phyloP scores from a whole-genome alignment of 805 yeast genomes.

The Lachancea meyersii region DNA sequence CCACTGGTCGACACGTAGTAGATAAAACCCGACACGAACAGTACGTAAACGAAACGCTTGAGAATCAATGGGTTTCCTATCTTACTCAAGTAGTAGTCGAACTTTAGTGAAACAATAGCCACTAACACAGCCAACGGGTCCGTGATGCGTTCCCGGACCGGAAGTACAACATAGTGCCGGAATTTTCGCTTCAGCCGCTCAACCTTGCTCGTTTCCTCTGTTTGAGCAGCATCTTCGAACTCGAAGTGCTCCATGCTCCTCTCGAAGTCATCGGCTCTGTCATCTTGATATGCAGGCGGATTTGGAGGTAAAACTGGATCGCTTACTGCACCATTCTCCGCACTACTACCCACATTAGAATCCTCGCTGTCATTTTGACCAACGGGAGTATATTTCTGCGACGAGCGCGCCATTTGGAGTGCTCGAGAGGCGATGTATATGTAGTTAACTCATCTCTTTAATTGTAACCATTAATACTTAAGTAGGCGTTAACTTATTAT shows the following conservation, averaged over 20 bases:
- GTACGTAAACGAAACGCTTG: constrained; percentile 66
- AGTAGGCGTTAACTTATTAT: too few species aligned
- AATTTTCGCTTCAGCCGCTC: constrained; percentile 20
- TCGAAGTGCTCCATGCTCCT: constrained; percentile 31
- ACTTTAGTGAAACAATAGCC: constrained; percentile 32
- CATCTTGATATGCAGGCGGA: constrained; percentile 24
- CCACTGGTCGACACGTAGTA: constrained; percentile 56
- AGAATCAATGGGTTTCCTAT: constrained; percentile 85
- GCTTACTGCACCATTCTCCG: constrained; percentile 5
- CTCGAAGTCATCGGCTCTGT: constrained; percentile 1
- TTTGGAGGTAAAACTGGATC: constrained; percentile 24
- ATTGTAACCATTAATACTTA: too few species aligned
- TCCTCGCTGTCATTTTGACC: constrained; percentile 14
- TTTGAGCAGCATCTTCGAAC: constrained; percentile 35
- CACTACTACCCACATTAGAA: neutral
- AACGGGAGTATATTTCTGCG: constrained; percentile 14
- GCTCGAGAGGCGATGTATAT: neutral
- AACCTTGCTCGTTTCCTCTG: constrained; percentile 11
- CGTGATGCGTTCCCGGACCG: constrained; percentile 36
- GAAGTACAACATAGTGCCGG: constrained; percentile 32
- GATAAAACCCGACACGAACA: constrained; percentile 52
- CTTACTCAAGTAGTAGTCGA: constrained; percentile 53
- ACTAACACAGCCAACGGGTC: constrained; percentile 44
- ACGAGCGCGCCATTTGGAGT: constrained; percentile 5
- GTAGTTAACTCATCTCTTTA: too few species aligned